Conservation (phyloP, 2,329 filamentous ascomycete species). For the Fusarium azukiicola region DNA sequence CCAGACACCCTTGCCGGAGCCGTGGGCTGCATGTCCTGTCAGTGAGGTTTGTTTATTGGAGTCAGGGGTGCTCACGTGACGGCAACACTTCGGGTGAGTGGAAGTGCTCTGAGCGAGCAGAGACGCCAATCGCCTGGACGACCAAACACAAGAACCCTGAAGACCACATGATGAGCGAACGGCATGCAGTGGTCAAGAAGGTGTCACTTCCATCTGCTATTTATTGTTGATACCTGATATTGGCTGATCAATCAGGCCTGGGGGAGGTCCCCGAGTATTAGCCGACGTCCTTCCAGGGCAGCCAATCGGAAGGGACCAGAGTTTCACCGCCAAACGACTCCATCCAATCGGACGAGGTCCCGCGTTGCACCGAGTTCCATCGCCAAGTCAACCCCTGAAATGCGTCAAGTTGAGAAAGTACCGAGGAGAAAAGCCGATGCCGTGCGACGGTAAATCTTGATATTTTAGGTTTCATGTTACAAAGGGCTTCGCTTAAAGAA, state of each 20-base stretch:
- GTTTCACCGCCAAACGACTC: not conserved
- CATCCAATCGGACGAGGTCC: not conserved
- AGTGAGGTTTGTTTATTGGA: slow-evolving; percentile 32
- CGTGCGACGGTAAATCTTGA: not conserved
- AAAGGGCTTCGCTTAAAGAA: not conserved
- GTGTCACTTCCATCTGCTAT: not conserved
- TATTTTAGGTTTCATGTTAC: not conserved
- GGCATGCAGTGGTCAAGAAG: not conserved
- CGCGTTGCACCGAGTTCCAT: not conserved
- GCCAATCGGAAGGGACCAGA: not conserved
- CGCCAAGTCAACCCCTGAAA: slow-evolving; percentile 7
- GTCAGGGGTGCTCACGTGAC: slow-evolving; percentile 41
- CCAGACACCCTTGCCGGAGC: slow-evolving; percentile 67
- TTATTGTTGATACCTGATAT: slow-evolving; percentile 4
- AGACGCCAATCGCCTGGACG: slow-evolving; percentile 18
- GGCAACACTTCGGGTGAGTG: slow-evolving; percentile 26
- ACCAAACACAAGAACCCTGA: slow-evolving; percentile 16
- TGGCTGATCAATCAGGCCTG: not conserved
- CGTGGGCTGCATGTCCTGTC: slow-evolving; percentile 29
- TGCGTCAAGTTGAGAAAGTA: not conserved
- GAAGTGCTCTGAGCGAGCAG: slow-evolving; percentile 19
- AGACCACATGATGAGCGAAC: slow-evolving; percentile 33
- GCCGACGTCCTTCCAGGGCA: not conserved
- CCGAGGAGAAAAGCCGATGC: not conserved
- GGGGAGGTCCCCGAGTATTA: slow-evolving; percentile 10